A percentile compares a stretch with the other conserved stretches of the same genome.
Evolutionary conservation across 495 filamentous ascomycete species (phyloP).

Genomic region (Emericellopsis terricola): DNA sequence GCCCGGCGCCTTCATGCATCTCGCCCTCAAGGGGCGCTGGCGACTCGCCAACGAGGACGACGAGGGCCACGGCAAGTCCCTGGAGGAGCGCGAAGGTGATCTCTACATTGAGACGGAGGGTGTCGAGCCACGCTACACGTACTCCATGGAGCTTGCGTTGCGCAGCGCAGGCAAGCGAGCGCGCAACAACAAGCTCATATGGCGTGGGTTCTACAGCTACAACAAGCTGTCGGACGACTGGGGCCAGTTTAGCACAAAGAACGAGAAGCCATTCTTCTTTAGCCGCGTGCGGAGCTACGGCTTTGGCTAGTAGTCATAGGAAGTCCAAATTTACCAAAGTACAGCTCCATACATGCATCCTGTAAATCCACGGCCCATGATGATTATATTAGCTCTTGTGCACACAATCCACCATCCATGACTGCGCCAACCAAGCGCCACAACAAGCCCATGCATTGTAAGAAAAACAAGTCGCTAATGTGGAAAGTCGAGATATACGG

Average conservation of each 20-base stretch:
- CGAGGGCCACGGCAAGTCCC: constrained; percentile 6
- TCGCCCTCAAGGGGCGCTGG: constrained; percentile 20
- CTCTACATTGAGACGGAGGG: constrained; percentile 79
- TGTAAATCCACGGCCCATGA: constrained; percentile 1
- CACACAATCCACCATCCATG: too few relatives aligned
- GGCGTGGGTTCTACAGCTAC: constrained; percentile 87
- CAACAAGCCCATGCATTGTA: too few relatives aligned
- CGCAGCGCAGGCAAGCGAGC: constrained; percentile 34
- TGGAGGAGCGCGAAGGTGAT: constrained; percentile 35
- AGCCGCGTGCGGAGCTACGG: constrained; percentile 66
- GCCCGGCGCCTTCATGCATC: constrained; percentile 16
- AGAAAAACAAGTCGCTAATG: too few relatives aligned
- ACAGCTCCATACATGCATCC: too few relatives aligned
- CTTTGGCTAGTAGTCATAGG: constrained; percentile 10
- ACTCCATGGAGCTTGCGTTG: constrained; percentile 57
- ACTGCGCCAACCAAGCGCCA: too few relatives aligned
- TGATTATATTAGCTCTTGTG: too few relatives aligned
- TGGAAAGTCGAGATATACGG: too few relatives aligned
- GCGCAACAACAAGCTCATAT: constrained; percentile 67
- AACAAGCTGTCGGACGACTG: constrained; percentile 80
- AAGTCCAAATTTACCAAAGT: too few relatives aligned
- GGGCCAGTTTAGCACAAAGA: constrained; percentile 67
- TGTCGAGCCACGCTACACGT: constrained; percentile 52
- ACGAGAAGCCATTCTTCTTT: constrained; percentile 76
- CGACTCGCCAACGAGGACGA: constrained; percentile 12